Conservation (phyloP, 2,329 filamentous ascomycete species). For the Septoria petroselini region DNA sequence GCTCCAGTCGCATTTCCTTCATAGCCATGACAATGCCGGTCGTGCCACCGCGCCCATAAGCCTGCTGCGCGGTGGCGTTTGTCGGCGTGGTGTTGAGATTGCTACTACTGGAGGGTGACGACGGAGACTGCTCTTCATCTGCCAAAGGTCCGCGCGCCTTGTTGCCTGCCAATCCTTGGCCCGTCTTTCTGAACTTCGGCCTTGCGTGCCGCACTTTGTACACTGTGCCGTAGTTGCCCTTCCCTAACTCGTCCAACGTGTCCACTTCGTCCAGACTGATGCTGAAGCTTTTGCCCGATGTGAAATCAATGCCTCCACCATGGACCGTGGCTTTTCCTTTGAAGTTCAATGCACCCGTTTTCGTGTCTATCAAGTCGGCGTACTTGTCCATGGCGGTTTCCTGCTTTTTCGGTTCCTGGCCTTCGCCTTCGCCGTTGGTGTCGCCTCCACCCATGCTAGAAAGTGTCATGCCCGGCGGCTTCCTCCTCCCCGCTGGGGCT, state of each 20-base stretch:
- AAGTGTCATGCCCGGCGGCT: conserved; percentile 46
- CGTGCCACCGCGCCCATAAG: conserved; percentile 45
- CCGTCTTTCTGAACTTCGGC: conserved; percentile 59
- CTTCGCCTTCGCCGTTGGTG: conserved; percentile 35
- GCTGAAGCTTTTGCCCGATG: conserved; percentile 80
- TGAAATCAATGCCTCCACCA: conserved; percentile 85
- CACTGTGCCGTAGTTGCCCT: conserved; percentile 97
- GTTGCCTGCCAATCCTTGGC: conserved; percentile 59
- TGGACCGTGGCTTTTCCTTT: conserved; percentile 89
- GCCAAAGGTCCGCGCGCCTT: conserved; percentile 43
- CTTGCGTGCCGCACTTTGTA: conserved; percentile 92
- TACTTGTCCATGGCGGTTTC: conserved; percentile 58
- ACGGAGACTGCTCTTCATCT: conserved; percentile 25
- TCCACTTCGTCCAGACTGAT: conserved; percentile 97
- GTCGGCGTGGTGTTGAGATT: conserved; percentile 20
- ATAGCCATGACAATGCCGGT: conserved; percentile 92
- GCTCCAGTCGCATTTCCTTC: conserved; percentile 94
- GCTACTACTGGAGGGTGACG: conserved; percentile 36
- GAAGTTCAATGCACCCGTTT: conserved; percentile 88
- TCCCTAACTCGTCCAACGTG: conserved; percentile 86
- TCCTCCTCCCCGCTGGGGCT: conserved; percentile 33
- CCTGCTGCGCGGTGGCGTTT: conserved; percentile 20
- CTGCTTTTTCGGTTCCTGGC: conserved; percentile 30
- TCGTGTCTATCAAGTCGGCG: conserved; percentile 81
- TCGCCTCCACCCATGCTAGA: conserved; percentile 43